phyloP scores from a whole-genome alignment of 345 rosid genomes.

The Adansonia digitata region DNA sequence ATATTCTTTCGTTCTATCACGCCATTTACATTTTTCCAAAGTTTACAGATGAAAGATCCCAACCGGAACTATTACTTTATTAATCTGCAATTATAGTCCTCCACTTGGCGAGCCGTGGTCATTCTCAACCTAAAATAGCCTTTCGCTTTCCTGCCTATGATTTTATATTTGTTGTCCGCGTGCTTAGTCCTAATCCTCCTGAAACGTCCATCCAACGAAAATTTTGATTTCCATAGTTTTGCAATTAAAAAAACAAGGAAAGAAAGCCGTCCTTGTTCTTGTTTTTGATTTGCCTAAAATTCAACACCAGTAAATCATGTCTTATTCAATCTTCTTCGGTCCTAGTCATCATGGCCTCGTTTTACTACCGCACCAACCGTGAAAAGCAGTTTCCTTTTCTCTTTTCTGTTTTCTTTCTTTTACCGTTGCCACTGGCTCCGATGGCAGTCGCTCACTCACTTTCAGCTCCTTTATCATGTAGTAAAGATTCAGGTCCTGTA shows the following conservation, averaged over 20 bases:
- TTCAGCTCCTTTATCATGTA: not conserved
- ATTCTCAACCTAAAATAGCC: too few species aligned
- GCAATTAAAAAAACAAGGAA: not conserved
- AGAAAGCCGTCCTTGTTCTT: not conserved
- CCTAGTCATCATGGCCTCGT: not conserved
- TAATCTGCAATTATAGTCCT: not conserved
- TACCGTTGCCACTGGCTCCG: slow-evolving; percentile 12
- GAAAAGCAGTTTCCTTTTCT: not conserved
- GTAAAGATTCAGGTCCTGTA: slow-evolving; percentile 28
- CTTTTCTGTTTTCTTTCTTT: not conserved
- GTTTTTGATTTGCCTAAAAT: not conserved
- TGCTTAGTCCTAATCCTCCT: not conserved
- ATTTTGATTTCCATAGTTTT: not conserved
- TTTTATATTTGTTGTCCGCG: not conserved
- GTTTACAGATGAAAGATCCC: not conserved
- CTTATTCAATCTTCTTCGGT: not conserved
- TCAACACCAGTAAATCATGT: not conserved
- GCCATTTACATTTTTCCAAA: too few species aligned
- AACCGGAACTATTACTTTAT: not conserved
- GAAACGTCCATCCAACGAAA: not conserved
- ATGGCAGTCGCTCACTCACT: slow-evolving; percentile 9
- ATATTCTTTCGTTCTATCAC: too few species aligned
- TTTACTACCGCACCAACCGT: slow-evolving; percentile 2
- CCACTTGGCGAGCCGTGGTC: not conserved
- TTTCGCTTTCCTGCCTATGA: not conserved